Conservation (phyloP, 345 rosid genomes). For the Conringia planisiliqua region DNA sequence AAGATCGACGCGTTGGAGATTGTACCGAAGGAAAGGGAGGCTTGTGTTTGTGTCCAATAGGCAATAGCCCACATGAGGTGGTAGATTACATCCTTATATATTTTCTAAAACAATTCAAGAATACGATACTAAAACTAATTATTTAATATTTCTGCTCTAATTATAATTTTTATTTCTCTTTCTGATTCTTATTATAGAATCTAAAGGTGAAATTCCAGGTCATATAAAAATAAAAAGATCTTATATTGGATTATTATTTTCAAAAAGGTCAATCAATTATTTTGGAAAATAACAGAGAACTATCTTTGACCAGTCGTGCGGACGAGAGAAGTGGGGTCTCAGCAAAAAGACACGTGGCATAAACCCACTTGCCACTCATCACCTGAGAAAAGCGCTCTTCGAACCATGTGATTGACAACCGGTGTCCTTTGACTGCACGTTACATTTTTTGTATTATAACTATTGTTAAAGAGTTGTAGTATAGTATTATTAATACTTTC, state of each 20-base stretch:
- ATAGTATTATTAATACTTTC: not conserved
- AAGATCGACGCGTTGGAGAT: not conserved
- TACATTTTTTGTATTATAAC: not conserved
- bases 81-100: not conserved
- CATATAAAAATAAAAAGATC: not conserved
- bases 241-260: not conserved
- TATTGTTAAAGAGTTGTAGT: not conserved
- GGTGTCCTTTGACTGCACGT: constrained; percentile 40
- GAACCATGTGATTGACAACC: constrained; percentile 57
- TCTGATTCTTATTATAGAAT: not conserved
- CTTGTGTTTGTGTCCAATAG: not conserved
- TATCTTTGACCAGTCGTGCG: constrained; percentile 32
- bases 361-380: constrained; percentile 34
- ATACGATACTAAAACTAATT: too few relatives aligned
- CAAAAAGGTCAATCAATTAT: not conserved
- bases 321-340: not conserved
- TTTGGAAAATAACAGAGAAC: not conserved
- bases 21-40: not conserved
- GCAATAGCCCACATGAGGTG: not conserved
- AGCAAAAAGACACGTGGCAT: constrained; percentile 20
- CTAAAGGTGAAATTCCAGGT: not conserved
- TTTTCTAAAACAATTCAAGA: not conserved
- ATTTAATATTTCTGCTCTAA: not conserved
- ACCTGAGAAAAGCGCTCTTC: constrained; percentile 24
- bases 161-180: not conserved